A percentile compares a stretch with the other conserved stretches of the same genome.
Conservation (phyloP, 2,329 filamentous ascomycete genomes). For the Alternaria metachromatica region DNA sequence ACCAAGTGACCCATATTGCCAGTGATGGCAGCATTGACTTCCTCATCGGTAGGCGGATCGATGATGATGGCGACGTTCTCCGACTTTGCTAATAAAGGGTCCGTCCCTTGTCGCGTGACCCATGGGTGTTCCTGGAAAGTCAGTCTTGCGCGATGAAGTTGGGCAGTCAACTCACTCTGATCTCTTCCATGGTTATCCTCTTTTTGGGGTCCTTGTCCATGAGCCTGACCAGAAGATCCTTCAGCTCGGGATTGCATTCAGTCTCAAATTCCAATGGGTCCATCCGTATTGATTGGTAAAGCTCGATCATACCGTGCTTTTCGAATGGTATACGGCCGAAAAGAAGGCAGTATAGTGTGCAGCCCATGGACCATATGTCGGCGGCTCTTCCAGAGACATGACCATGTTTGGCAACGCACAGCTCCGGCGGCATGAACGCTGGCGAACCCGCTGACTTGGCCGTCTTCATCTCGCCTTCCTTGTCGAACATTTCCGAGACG, state of each 20-base stretch:
- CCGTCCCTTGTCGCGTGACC: conserved; percentile 82
- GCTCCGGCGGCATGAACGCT: conserved; percentile 90
- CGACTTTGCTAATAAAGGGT: conserved; percentile 78
- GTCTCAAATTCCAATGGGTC: conserved; percentile 69
- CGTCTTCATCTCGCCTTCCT: conserved; percentile 84
- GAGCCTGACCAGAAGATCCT: conserved; percentile 74
- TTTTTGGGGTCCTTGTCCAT: conserved; percentile 85
- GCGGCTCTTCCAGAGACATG: conserved; percentile 87
- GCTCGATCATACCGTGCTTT: conserved; percentile 76
- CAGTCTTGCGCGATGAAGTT: conserved; percentile 4
- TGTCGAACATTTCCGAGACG: conserved; percentile 99
- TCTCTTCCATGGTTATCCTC: conserved; percentile 80
- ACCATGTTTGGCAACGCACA: conserved; percentile 85
- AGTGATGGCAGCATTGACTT: conserved; percentile 90
- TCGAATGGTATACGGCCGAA: conserved; percentile 91
- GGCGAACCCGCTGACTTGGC: conserved; percentile 93
- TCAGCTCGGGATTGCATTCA: conserved; percentile 71
- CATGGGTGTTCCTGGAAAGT: conserved; percentile 80
- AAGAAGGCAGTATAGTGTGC: conserved; percentile 89
- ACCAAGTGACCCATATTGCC: conserved; percentile 86
- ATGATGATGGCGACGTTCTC: conserved; percentile 86
- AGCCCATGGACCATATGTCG: conserved; percentile 98
- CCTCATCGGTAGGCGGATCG: conserved; percentile 84
- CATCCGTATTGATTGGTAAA: conserved; percentile 86
- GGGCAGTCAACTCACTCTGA: conserved; percentile 68